phyloP scores from a whole-genome alignment of 805 yeast species.

The Teunomyces barrocoloradensis region DNA sequence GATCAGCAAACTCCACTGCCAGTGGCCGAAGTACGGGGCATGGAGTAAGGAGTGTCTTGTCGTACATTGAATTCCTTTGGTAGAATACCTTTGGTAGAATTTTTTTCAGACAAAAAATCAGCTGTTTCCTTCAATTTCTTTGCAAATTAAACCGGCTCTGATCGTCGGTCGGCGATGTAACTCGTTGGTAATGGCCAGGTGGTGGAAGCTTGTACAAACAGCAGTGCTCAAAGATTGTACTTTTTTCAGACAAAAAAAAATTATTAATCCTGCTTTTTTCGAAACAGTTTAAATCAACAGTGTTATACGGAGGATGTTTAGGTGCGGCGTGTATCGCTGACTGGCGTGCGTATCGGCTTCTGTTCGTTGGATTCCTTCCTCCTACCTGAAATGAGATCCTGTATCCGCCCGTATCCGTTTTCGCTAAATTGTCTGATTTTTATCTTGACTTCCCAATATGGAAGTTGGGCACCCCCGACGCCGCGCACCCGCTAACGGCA shows the following conservation, averaged over 20 bases:
- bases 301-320: no score
- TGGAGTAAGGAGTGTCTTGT: constrained; percentile 25
- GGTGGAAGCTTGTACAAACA: no score
- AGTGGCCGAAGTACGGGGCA: constrained; percentile 51
- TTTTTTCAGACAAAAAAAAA: neutral
- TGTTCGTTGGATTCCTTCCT: no score
- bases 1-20: constrained; percentile 44
- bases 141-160: no score
- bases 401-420: neutral
- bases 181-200: no score
- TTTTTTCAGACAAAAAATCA: no score
- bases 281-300: no score
- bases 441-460: neutral
- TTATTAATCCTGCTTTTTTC: no score
- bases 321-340: neutral
- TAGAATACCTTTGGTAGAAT: no score
- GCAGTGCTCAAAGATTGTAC: no score
- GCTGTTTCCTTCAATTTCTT: no score
- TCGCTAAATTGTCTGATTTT: neutral
- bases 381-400: neutral
- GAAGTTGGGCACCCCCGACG: neutral
- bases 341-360: no score
- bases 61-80: constrained; percentile 9
- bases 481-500: constrained; percentile 5
- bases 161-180: neutral